Evolutionary conservation across 2,329 filamentous ascomycete genomes (phyloP).

Genomic region (Monilinia fructigena): DNA sequence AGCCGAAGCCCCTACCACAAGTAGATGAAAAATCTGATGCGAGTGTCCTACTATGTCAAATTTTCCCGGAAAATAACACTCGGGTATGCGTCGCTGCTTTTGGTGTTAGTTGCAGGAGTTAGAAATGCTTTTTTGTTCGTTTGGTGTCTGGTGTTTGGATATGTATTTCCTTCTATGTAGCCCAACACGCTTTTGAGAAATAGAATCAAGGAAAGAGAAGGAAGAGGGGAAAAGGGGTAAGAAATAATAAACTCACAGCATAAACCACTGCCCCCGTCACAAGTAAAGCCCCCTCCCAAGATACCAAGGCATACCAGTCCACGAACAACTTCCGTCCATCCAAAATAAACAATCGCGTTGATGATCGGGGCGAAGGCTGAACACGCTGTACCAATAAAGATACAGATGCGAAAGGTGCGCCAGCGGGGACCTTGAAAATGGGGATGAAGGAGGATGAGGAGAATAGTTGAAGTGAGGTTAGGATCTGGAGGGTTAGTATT

Average conservation of each 20-base stretch:
- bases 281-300: constrained; percentile 28
- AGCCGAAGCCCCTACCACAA: constrained; percentile 26
- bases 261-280: constrained; percentile 19
- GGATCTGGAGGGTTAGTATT: neutral
- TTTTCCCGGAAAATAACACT: constrained; percentile 27
- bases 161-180: too few relatives aligned
- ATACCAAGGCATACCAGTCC: constrained; percentile 29
- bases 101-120: too few relatives aligned
- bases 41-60: constrained; percentile 33
- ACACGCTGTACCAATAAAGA: constrained; percentile 13
- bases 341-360: constrained; percentile 21
- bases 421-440: constrained; percentile 15
- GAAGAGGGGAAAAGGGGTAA: neutral
- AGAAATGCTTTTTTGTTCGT: too few relatives aligned
- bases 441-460: constrained; percentile 15
- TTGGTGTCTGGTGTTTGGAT: too few relatives aligned
- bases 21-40: constrained; percentile 35
- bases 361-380: constrained; percentile 19
- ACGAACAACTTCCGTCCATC: constrained; percentile 4
- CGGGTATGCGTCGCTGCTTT: constrained; percentile 26
- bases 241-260: constrained; percentile 19
- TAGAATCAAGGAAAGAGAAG: too few relatives aligned
- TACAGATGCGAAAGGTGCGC: constrained; percentile 14
- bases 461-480: neutral
- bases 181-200: too few relatives aligned